Conservation (phyloP, 441 rosid genomes). For the Lagerstroemia fauriei region DNA sequence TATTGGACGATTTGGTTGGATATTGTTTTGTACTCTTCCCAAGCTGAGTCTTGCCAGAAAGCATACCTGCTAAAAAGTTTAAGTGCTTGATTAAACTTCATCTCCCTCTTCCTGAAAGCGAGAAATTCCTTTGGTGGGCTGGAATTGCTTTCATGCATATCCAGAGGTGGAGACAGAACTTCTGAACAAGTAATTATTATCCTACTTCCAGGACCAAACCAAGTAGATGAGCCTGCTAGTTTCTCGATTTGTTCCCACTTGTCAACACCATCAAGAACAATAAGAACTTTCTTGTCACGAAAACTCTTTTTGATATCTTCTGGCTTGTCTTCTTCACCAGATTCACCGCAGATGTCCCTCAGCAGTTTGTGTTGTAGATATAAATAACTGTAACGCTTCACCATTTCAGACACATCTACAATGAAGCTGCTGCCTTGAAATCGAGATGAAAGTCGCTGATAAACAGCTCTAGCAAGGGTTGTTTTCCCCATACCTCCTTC, state of each 20-base stretch:
- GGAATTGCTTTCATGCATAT: background rate
- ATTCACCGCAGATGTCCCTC: background rate
- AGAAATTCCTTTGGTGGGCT: background rate
- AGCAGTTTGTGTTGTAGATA: background rate
- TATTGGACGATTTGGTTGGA: background rate
- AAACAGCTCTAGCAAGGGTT: constrained; percentile 13
- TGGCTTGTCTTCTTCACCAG: background rate
- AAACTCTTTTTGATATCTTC: background rate
- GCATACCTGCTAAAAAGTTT: background rate
- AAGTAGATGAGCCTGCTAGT: background rate
- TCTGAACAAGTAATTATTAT: constrained; percentile 9
- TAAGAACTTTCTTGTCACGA: background rate
- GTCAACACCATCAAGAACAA: constrained; percentile 23
- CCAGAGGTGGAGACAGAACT: too few relatives aligned
- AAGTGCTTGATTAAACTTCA: background rate
- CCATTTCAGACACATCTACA: background rate
- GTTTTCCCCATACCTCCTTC: constrained; percentile 20
- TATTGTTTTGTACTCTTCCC: too few relatives aligned
- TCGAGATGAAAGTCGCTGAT: background rate
- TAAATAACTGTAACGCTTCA: background rate
- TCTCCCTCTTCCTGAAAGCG: background rate
- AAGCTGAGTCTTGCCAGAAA: background rate
- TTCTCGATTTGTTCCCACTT: background rate
- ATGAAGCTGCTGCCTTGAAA: constrained; percentile 19
- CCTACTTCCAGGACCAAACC: constrained; percentile 15